Conservation (phyloP, 2,329 filamentous ascomycete genomes). For the Cytospora chrysosperma region DNA sequence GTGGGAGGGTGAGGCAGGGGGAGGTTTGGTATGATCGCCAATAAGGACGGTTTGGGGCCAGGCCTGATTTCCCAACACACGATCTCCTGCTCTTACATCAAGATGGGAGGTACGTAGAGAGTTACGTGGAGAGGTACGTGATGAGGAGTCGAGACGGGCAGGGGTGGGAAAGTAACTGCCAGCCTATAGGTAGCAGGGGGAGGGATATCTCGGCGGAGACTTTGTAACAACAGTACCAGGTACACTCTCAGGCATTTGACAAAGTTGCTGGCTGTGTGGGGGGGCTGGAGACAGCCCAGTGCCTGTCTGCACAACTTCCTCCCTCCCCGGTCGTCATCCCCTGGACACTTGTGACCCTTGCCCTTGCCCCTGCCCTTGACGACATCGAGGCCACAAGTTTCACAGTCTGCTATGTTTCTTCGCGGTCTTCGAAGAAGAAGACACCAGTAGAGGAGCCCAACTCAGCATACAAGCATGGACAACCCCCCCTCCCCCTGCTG, state of each 20-base stretch:
- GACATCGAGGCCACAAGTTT: conserved; percentile 11
- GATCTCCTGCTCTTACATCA: conserved; percentile 16
- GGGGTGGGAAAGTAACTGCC: conserved; percentile 12
- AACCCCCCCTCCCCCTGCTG: not conserved
- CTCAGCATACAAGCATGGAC: not conserved
- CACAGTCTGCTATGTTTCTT: conserved; percentile 8
- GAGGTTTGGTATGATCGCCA: conserved; percentile 11
- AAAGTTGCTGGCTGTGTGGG: conserved; percentile 11
- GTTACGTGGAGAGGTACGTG: conserved; percentile 9
- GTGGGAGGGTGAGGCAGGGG: conserved; percentile 3
- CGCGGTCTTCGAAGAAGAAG: conserved; percentile 6
- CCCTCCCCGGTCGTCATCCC: conserved; percentile 7
- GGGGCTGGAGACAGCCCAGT: conserved; percentile 18
- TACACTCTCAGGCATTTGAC: not conserved
- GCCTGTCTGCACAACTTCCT: not conserved
- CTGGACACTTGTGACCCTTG: conserved; percentile 12
- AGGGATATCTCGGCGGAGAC: conserved; percentile 6
- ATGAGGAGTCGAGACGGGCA: conserved; percentile 12
- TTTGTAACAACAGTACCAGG: conserved; percentile 10
- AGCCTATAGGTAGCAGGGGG: conserved; percentile 17
- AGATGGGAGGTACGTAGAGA: not conserved
- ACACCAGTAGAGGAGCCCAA: not conserved
- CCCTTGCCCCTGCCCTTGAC: conserved; percentile 3
- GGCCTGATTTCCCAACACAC: conserved; percentile 12
- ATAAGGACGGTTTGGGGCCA: conserved; percentile 17